phyloP scores from a whole-genome alignment of 2,329 filamentous ascomycete genomes.

The Mycosphaerella arachidis region DNA sequence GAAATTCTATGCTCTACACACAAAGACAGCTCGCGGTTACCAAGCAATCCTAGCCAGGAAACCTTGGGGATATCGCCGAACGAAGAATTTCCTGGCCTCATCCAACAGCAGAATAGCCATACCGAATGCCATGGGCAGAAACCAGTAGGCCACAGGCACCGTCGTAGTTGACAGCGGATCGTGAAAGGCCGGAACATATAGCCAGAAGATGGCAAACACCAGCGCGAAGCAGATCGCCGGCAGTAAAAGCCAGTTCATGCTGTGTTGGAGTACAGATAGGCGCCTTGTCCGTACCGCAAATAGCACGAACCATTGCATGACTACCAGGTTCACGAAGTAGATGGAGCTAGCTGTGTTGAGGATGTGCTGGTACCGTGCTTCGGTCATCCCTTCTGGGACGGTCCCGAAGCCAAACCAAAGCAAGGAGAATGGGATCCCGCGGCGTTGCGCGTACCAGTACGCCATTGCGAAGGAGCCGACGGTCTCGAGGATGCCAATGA shows the following conservation, averaged over 20 bases:
- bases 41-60: constrained; percentile 59
- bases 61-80: constrained; percentile 57
- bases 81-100: constrained; percentile 60
- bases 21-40: constrained; percentile 36
- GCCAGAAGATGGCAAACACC: constrained; percentile 61
- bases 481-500: constrained; percentile 56
- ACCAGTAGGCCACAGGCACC: constrained; percentile 70
- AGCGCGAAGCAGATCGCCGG: constrained; percentile 67
- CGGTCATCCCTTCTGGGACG: constrained; percentile 45
- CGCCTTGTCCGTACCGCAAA: constrained; percentile 60
- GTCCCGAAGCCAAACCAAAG: constrained; percentile 65
- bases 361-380: constrained; percentile 50
- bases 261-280: constrained; percentile 65
- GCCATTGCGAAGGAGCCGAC: constrained; percentile 42
- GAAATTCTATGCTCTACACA: background rate
- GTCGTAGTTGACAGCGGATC: constrained; percentile 54
- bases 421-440: constrained; percentile 62
- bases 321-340: constrained; percentile 75
- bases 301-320: constrained; percentile 78
- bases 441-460: constrained; percentile 42
- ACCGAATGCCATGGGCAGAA: constrained; percentile 70
- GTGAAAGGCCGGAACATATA: constrained; percentile 64
- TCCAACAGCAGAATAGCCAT: constrained; percentile 60
- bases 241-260: constrained; percentile 67
- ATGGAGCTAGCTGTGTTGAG: constrained; percentile 65